These are phyloP conservation scores for Penicillium verhagenii DNA, from an alignment of 495 filamentous ascomycete genomes.

Conservation along the genomic window DNA sequence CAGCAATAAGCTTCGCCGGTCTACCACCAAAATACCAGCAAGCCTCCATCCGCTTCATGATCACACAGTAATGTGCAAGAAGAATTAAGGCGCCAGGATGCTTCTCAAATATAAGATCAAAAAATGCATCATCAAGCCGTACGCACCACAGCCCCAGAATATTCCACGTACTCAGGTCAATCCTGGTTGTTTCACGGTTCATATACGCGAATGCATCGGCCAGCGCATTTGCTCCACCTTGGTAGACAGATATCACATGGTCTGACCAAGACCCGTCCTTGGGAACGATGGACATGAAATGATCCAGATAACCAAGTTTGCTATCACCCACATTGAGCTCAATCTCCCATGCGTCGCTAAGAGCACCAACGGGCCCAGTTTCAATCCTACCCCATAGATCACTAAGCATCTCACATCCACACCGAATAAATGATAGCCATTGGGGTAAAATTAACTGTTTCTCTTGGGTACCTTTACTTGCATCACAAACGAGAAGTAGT, in stretches of 20 bases:
- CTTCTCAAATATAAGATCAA: slow-evolving; percentile 24
- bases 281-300: slow-evolving; percentile 10
- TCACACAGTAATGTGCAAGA: slow-evolving; percentile 37
- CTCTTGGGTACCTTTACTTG: not conserved
- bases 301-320: slow-evolving; percentile 10
- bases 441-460: slow-evolving; percentile 8
- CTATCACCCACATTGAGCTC: slow-evolving; percentile 4
- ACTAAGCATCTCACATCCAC: slow-evolving; percentile 16
- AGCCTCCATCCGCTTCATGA: slow-evolving; percentile 28
- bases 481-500: slow-evolving; percentile 11
- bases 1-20: slow-evolving; percentile 23
- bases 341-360: slow-evolving; percentile 17
- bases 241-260: slow-evolving; percentile 11
- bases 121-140: slow-evolving; percentile 24
- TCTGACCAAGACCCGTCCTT: slow-evolving; percentile 10
- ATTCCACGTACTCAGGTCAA: slow-evolving; percentile 14
- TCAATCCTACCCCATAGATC: slow-evolving; percentile 20
- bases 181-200: slow-evolving; percentile 1
- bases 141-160: slow-evolving; percentile 33
- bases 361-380: slow-evolving; percentile 6
- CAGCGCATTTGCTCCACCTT: slow-evolving; percentile 6
- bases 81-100: slow-evolving; percentile 39
- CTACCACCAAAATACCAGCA: slow-evolving; percentile 36
- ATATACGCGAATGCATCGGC: slow-evolving; percentile 17
- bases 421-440: slow-evolving; percentile 21